Conservation (phyloP, 106 monocot species). For the Allium fistulosum region DNA sequence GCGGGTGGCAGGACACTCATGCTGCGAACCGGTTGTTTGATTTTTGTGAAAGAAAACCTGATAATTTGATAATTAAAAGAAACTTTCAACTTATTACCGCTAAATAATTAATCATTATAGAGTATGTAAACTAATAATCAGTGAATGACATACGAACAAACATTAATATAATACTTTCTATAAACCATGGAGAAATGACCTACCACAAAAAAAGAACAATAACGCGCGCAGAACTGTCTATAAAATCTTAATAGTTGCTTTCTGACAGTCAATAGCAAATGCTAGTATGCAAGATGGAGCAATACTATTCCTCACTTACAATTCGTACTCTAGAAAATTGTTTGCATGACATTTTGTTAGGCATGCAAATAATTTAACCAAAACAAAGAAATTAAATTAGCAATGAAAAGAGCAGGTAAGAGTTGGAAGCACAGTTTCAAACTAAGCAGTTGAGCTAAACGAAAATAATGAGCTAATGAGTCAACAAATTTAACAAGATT, state of each 20-base stretch:
- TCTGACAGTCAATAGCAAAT: not conserved
- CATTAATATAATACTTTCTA: too few relatives aligned
- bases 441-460: not conserved
- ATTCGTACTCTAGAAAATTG: not conserved
- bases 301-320: not conserved
- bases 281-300: not conserved
- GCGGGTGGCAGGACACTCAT: too few relatives aligned
- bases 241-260: not conserved
- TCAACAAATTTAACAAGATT: not conserved
- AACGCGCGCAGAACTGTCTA: too few relatives aligned
- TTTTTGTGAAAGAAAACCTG: too few relatives aligned
- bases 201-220: too few relatives aligned
- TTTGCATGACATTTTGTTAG: not conserved
- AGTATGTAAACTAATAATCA: too few relatives aligned
- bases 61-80: too few relatives aligned
- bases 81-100: too few relatives aligned
- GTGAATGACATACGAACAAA: too few relatives aligned
- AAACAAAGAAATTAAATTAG: not conserved
- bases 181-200: too few relatives aligned
- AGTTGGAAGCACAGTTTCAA: constrained; percentile 5
- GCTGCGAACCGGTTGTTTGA: too few relatives aligned
- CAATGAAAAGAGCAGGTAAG: constrained; percentile 5
- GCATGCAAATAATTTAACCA: not conserved
- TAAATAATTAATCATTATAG: too few relatives aligned
- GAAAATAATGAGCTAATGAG: not conserved